Base-by-base conservation (phyloP, 805 yeast species). In the Lipomyces chichibuensis region DNA sequence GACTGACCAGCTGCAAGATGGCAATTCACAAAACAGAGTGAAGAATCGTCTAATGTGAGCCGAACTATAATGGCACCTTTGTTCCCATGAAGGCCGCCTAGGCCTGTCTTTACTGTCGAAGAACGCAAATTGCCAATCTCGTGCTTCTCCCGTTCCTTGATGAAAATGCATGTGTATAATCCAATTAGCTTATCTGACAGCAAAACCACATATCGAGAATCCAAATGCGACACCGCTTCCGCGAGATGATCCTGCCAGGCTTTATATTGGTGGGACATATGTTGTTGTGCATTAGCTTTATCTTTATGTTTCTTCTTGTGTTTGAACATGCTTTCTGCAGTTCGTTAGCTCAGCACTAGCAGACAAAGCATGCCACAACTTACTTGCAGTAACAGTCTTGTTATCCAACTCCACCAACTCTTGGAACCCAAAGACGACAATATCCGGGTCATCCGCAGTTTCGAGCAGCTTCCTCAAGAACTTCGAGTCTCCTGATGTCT, bases 1-100 rank as follows among this genome's bases (percentile, higher is more conserved):
- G 87, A 87, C 68, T 89, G 84, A 0, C 99, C 99, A 1, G 99
- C 99, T 0, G 98, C 98, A 65, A 95, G 81, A 81, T 95, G 99
- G 2, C 96, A 87, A 2, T 88, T 87, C 13, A 94, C 86, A 71
- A 94, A 85, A 74, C 97, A 91, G 61, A 95, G 78, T 35, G 85
- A 85, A 11, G 94, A 86, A 39, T 86, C 86, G 14, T 88, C 86
- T 66, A 88, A 84, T 29, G 83, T 80, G 74, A 91, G 83, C 69
- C 93, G 84, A 2, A 89, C 85, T 0, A 90, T 88, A 56, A 90
- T 85, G 1, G 91, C 96, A 3, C 97, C 97, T 76, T 91, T 78
- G 68, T 80, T 80, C 13, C 84, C 89, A 65, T 96, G 88, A 78
- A 92, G 87, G 5, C 99, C 99, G 39, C 97, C 96, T 60, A 94